Evolutionary conservation across 179 eudicot species (phyloP), one percentile per base, ranked within the genome.

Genomic region (Beta macrorhiza): DNA sequence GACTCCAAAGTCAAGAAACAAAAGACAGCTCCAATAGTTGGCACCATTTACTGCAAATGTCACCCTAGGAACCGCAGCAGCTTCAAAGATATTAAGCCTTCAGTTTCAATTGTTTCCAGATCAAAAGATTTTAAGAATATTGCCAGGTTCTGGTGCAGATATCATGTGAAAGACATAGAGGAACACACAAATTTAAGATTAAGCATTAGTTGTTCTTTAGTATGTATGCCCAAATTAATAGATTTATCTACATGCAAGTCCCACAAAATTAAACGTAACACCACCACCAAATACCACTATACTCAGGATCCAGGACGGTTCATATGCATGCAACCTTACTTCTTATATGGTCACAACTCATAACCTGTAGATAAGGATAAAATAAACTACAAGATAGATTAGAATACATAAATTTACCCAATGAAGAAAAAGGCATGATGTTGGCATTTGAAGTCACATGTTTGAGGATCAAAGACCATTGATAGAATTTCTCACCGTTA

Each of bases 401-500:
- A 49, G 55, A 62, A 68, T 59, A 52, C 14, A 56, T 56, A 8
- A 67, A 56, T 32, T 32, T 55, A 20, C 19, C 15, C 57, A 67
- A 14, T 29, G 47, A 20, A 56, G 80, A 75, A 45, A 69, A 71
- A 44, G 49, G 61, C 51, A 64, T 58, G 51, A 63, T 58, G 17
- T 17, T 77, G 71, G 65, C 47, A 80, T 65, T 76, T 45, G 22
- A 63, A 37, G 42, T 15, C 29, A 74, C 22, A 22, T 67, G 53
- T 56, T 47, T 22, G 47, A 42, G 62, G 83, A 59, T 16, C 56
- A 74, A 52, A 75, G n/a, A 68, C 44, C 47, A 62, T 42, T 69
- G 7, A 69, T 7, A 79, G 32, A 67, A 74, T 14, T 61, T 64
- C 91, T 83, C 86, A 95, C 99, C 79, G 92, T 89, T 59, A 95